Percentiles rank a stretch among this genome's conserved stretches.
These are phyloP conservation scores for Hygrophila difformis DNA, from an alignment of 257 asterid genomes.

Conservation along the genomic window DNA sequence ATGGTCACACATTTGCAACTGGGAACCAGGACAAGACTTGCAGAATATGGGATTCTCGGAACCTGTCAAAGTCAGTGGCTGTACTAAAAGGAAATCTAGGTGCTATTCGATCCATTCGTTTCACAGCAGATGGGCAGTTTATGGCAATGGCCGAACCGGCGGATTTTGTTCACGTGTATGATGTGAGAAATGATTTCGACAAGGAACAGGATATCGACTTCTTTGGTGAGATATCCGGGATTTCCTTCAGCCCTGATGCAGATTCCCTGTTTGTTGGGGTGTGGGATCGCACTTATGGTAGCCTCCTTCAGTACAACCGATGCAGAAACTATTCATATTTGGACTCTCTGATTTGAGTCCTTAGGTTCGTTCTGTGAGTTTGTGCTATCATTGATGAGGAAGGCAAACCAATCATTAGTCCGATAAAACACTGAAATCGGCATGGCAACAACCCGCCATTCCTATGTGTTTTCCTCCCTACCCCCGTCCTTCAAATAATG, in stretches of 20 bases:
- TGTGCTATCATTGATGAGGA: not conserved
- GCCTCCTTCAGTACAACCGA: constrained; percentile 34
- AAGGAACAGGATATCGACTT: constrained; percentile 38
- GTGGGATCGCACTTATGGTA: constrained; percentile 37
- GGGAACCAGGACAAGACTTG: constrained; percentile 44
- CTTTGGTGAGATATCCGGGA: constrained; percentile 34
- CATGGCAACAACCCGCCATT: too few species aligned
- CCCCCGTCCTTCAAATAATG: too few species aligned
- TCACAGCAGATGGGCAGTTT: constrained; percentile 36
- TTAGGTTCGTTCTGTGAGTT: not conserved
- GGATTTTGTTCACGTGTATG: constrained; percentile 34
- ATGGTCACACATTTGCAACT: constrained; percentile 31
- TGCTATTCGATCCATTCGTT: constrained; percentile 37
- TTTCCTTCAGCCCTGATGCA: constrained; percentile 33
- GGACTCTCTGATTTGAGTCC: constrained; percentile 20
- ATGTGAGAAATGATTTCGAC: constrained; percentile 30
- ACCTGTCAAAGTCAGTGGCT: constrained; percentile 26
- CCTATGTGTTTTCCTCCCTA: too few species aligned
- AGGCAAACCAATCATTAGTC: too few species aligned
- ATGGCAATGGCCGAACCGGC: constrained; percentile 38
- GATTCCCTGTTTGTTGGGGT: constrained; percentile 37
- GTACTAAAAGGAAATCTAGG: constrained; percentile 36
- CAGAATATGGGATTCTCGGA: constrained; percentile 34
- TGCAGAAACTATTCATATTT: constrained; percentile 26
- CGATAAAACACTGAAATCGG: too few species aligned